phyloP scores from a whole-genome alignment of 805 yeast genomes.

The Cyberlindnera veronae region DNA sequence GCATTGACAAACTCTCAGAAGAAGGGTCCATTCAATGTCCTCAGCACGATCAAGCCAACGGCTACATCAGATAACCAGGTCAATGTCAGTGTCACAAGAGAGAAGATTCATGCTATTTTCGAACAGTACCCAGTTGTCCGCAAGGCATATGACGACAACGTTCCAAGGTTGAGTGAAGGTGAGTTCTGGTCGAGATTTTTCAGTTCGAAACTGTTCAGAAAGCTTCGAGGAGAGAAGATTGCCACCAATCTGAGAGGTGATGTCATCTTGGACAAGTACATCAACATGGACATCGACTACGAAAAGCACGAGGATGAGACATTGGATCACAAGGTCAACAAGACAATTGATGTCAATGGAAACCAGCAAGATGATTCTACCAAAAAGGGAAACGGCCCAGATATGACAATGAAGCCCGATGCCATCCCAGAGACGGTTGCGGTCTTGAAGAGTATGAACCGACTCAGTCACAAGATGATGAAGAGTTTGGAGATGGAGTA shows the following conservation, averaged over 20 bases:
- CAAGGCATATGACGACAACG: conserved; percentile 84
- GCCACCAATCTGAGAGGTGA: conserved; percentile 78
- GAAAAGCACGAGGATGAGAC: conserved; percentile 41
- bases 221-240: conserved; percentile 84
- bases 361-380: conserved; percentile 73
- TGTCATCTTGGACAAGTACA: conserved; percentile 76
- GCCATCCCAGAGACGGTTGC: conserved; percentile 66
- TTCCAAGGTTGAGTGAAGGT: conserved; percentile 84
- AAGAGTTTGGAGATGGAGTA: conserved; percentile 45
- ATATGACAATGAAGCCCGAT: conserved; percentile 73
- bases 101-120: conserved; percentile 83
- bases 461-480: conserved; percentile 79
- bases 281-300: conserved; percentile 63
- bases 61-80: conserved; percentile 92
- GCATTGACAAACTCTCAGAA: conserved; percentile 84
- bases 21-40: conserved; percentile 88
- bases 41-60: conserved; percentile 90
- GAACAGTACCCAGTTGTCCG: conserved; percentile 90
- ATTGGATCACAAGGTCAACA: conserved; percentile 49
- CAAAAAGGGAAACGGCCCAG: conserved; percentile 76
- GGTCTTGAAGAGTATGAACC: conserved; percentile 83
- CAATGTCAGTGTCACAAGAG: conserved; percentile 87
- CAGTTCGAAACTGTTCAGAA: conserved; percentile 81
- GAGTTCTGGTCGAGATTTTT: conserved; percentile 97
- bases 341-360: conserved; percentile 74